These are phyloP conservation scores for Euclidium syriacum DNA, from an alignment of 345 rosid genomes.

Conservation along the genomic window DNA sequence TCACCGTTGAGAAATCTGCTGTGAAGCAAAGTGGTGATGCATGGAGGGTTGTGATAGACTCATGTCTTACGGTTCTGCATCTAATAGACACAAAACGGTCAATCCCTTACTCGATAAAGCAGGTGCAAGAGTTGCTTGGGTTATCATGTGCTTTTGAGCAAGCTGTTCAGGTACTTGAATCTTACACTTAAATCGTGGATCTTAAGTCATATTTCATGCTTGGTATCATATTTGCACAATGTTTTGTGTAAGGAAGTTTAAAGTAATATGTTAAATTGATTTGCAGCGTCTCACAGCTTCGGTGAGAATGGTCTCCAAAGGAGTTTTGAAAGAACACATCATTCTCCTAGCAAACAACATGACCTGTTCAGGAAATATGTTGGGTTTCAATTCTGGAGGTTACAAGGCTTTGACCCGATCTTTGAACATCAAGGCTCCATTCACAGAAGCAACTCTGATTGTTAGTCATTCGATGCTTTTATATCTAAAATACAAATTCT, in stretches of 20 bases:
- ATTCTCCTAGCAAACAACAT: slow-evolving; percentile 80
- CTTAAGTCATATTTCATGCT: not conserved
- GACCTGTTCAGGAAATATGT: slow-evolving; percentile 81
- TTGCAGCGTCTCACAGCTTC: slow-evolving; percentile 89
- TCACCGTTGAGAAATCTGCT: slow-evolving; percentile 63
- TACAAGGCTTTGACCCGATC: slow-evolving; percentile 69
- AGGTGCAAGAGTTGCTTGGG: slow-evolving; percentile 87
- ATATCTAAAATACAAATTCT: slow-evolving; percentile 2
- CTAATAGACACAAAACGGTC: slow-evolving; percentile 73
- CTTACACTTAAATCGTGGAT: not conserved
- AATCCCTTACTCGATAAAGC: slow-evolving; percentile 80
- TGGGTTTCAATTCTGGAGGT: slow-evolving; percentile 88
- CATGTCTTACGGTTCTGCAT: slow-evolving; percentile 84
- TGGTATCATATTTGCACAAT: not conserved
- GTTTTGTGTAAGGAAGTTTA: not conserved
- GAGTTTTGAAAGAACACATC: slow-evolving; percentile 82
- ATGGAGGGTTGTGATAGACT: slow-evolving; percentile 85
- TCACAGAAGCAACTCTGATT: slow-evolving; percentile 87
- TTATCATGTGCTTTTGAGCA: slow-evolving; percentile 87
- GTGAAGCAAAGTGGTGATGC: slow-evolving; percentile 88
- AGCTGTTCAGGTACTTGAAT: slow-evolving; percentile 68
- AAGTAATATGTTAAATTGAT: slow-evolving; percentile 6
- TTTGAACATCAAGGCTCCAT: slow-evolving; percentile 81
- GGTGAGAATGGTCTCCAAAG: slow-evolving; percentile 76
- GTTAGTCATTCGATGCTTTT: slow-evolving; percentile 40